Base-by-base conservation (phyloP, 2,329 filamentous ascomycete species). In the Aspergillus pseudoglaucus region DNA sequence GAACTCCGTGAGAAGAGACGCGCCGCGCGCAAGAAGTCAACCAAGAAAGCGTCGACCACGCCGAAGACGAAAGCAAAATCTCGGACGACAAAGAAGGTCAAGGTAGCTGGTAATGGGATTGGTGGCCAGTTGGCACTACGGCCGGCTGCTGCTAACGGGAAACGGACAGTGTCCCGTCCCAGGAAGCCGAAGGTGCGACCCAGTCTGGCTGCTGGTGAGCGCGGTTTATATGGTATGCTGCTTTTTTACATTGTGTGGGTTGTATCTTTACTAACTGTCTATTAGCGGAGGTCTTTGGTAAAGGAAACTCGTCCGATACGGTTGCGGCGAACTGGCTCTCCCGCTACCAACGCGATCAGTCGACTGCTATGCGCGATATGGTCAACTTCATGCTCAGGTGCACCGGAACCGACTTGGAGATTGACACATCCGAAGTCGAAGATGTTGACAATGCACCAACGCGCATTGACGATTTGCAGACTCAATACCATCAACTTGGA, bases 361-460 rank as follows among this genome's bases (percentile, higher is more conserved):
- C 76, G 18, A 64, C 66, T 33, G 80, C 78, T 5, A 66, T 84
- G 57, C 72, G 75, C 42, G 78, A 83, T 49, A 61, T 85, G 45
- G 70, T 84, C 62, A 84, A 83, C 59, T 79, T 84, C 47, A 74
- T 83, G 18, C 67, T 85, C 15, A 75, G 76, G 56, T 79, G 87
- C 53, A 83, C 90, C 15, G 93, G 93, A 25, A 95, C 90, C 65
- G 82, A 88, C 47, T 76, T 88, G 46, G 80, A 86, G 56, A 81
- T 98, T 47, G 86, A 84, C 8, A 79, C 81, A 35, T 84, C 93
- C 63, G 90, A 97, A 64, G 88, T 96, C 54, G 83, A 85, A 55
- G 91, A 98, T 64, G 83, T 89, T 6, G 93, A 98, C 64, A 90
- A 93, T 61, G 88, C 85, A 42, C 82, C 87, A 15, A 84, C 83